Evolutionary conservation across 768 basidiomycete genomes (phyloP).

Genomic region (Gautieria morchelliformis): DNA sequence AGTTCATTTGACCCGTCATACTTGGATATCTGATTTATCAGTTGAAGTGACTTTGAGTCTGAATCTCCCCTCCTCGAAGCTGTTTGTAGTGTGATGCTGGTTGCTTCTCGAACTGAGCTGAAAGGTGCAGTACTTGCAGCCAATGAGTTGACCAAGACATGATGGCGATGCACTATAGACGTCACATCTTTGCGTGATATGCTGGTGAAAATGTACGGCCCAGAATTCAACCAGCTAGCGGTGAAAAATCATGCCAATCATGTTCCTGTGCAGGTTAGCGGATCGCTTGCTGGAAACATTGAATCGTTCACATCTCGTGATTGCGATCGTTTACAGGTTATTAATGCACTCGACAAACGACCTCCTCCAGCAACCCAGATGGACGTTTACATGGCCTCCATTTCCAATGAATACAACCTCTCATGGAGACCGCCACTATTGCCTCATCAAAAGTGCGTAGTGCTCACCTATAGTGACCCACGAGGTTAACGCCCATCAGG

Average conservation of each 20-base stretch:
- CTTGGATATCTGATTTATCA: neutral
- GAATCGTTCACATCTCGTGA: slow-evolving; percentile 4
- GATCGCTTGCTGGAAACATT: neutral
- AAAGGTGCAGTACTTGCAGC: slow-evolving; percentile 35
- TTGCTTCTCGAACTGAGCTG: slow-evolving; percentile 43
- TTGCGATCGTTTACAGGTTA: slow-evolving; percentile 26
- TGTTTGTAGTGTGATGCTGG: slow-evolving; percentile 56
- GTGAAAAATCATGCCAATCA: slow-evolving; percentile 38
- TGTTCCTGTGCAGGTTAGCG: slow-evolving; percentile 42
- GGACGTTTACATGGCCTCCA: slow-evolving; percentile 42
- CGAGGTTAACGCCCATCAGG: slow-evolving; percentile 22
- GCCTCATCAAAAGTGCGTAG: slow-evolving; percentile 48
- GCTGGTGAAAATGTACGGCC: slow-evolving; percentile 47
- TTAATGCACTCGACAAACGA: slow-evolving; percentile 41
- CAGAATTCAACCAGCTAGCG: slow-evolving; percentile 47
- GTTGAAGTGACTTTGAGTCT: slow-evolving; percentile 16
- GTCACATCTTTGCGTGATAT: slow-evolving; percentile 44
- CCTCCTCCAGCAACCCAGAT: slow-evolving; percentile 48
- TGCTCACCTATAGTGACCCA: no score
- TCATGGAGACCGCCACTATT: slow-evolving; percentile 54
- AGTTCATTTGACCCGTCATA: slow-evolving; percentile 5
- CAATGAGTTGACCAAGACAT: neutral
- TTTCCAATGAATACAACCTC: slow-evolving; percentile 44
- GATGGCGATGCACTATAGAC: slow-evolving; percentile 31
- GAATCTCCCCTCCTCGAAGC: slow-evolving; percentile 55